A percentile compares a stretch with the other conserved stretches of the same genome.
These are phyloP conservation scores for Aphanoascus verrucosus DNA, from an alignment of 2,329 filamentous ascomycete genomes.

Conservation along the genomic window DNA sequence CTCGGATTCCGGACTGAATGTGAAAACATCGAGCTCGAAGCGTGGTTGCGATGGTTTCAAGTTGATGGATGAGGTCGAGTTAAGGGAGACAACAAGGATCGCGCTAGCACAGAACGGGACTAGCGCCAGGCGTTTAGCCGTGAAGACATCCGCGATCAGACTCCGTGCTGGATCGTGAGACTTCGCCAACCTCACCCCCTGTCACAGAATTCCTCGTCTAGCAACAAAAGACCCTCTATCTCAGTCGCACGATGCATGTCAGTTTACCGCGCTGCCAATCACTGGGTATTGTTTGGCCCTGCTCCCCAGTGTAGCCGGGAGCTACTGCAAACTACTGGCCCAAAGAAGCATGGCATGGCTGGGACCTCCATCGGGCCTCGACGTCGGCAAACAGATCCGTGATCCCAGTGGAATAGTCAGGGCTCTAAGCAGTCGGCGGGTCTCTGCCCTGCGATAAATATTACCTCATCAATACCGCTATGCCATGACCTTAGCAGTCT, in stretches of 20 bases:
- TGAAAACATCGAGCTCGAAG: neutral
- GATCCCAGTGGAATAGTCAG: neutral
- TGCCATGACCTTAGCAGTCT: neutral
- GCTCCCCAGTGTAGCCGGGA: neutral
- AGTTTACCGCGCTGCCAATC: neutral
- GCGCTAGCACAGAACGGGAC: neutral
- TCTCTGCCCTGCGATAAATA: neutral
- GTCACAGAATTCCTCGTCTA: constrained; percentile 1
- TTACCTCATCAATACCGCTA: neutral
- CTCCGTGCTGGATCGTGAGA: neutral
- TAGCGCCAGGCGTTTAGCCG: neutral
- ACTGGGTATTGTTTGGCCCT: neutral
- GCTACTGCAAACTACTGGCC: neutral
- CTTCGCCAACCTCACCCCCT: constrained; percentile 4
- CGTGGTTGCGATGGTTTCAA: neutral
- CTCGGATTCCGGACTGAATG: neutral
- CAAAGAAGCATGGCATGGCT: neutral
- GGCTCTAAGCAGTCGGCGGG: neutral
- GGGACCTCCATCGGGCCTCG: neutral
- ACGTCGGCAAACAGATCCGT: constrained; percentile 4
- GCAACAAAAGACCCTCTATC: neutral
- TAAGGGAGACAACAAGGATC: neutral
- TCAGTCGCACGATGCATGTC: constrained; percentile 1
- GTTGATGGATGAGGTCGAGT: neutral
- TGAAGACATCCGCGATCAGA: neutral